A percentile compares a stretch with the other conserved stretches of the same genome.
phyloP scores from a whole-genome alignment of 2,329 filamentous ascomycete genomes.

The Pseudomassariella vexata region DNA sequence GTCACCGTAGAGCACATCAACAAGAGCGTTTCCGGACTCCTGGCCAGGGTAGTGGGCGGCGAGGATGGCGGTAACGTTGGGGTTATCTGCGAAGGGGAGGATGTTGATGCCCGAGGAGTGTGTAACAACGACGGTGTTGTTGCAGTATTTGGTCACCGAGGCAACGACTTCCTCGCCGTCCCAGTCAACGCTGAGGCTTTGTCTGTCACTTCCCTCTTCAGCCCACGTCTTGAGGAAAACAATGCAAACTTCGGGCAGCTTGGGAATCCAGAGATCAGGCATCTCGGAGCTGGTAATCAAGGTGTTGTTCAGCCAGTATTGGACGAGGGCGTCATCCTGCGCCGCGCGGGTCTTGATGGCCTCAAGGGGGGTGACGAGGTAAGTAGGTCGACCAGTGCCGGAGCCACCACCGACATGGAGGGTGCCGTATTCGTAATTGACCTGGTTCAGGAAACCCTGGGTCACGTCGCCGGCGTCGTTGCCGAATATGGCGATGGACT shows the following conservation, averaged over 20 bases:
- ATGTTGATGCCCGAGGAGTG: constrained; percentile 56
- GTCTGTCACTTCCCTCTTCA: constrained; percentile 56
- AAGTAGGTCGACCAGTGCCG: constrained; percentile 47
- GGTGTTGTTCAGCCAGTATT: constrained; percentile 38
- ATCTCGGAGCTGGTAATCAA: constrained; percentile 29
- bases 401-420: constrained; percentile 56
- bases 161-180: constrained; percentile 57
- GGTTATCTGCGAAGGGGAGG: constrained; percentile 48
- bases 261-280: constrained; percentile 38
- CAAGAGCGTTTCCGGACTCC: constrained; percentile 54
- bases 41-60: constrained; percentile 56
- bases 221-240: constrained; percentile 61
- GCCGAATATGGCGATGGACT: constrained; percentile 52
- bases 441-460: constrained; percentile 59
- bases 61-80: constrained; percentile 57
- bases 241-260: constrained; percentile 59
- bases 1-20: constrained; percentile 56
- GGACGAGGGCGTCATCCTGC: constrained; percentile 35
- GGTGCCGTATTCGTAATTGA: constrained; percentile 55
- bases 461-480: constrained; percentile 60
- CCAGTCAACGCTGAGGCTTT: constrained; percentile 49
- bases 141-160: constrained; percentile 34
- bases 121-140: constrained; percentile 48
- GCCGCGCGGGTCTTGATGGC: constrained; percentile 45
- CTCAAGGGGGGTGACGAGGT: constrained; percentile 48